These are phyloP conservation scores for Hortaea sp. DNA, from an alignment of 2,329 filamentous ascomycete species.

Conservation along the genomic window DNA sequence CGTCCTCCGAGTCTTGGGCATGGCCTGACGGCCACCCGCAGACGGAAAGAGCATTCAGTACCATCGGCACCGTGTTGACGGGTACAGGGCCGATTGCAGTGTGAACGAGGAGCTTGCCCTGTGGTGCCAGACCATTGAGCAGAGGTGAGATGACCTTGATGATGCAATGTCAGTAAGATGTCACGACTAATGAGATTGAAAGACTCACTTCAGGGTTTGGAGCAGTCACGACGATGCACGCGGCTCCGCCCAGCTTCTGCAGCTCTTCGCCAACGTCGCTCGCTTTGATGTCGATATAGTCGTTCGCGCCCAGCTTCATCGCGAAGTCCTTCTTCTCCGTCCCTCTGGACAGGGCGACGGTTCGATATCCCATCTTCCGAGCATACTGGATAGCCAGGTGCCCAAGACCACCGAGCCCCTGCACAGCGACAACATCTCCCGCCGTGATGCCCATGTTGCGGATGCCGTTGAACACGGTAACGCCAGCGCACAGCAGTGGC, in stretches of 20 bases:
- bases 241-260: constrained; percentile 50
- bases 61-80: constrained; percentile 34
- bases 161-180: too few species aligned
- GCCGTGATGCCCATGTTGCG: constrained; percentile 37
- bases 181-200: too few species aligned
- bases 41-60: constrained; percentile 38
- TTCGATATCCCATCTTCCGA: constrained; percentile 42
- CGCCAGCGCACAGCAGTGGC: constrained; percentile 38
- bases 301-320: constrained; percentile 44
- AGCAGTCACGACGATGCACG: constrained; percentile 52
- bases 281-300: constrained; percentile 46
- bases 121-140: constrained; percentile 42
- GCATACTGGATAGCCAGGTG: constrained; percentile 42
- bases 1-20: constrained; percentile 42
- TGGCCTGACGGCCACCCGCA: constrained; percentile 46
- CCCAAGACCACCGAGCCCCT: constrained; percentile 37
- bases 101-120: constrained; percentile 52
- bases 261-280: constrained; percentile 42
- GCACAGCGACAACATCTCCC: constrained; percentile 40
- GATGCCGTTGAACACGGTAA: constrained; percentile 45
- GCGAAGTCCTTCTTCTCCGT: constrained; percentile 45
- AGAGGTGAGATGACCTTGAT: constrained; percentile 36
- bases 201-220: constrained; percentile 43
- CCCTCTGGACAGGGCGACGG: constrained; percentile 42
- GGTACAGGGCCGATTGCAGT: constrained; percentile 39